Conservation (phyloP, 176 grass and related monocot genomes). For the Eragrostis curvula region DNA sequence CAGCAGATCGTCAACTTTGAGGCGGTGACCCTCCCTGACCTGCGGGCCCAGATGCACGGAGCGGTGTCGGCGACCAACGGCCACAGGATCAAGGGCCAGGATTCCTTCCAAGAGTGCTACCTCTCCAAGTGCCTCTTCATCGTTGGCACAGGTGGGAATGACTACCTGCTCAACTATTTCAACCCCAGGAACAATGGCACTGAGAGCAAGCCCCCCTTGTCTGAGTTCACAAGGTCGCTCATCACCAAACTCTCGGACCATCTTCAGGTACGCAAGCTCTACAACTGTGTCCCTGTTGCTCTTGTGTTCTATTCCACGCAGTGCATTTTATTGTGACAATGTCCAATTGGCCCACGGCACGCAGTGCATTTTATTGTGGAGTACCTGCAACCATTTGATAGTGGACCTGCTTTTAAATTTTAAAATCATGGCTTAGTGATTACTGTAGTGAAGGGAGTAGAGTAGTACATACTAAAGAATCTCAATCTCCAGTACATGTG, state of each 20-base stretch:
- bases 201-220: not conserved
- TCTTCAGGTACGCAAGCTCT: slow-evolving; percentile 43
- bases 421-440: not conserved
- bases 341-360: too few relatives aligned
- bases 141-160: slow-evolving; percentile 65
- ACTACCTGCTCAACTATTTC: slow-evolving; percentile 75
- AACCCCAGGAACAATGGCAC: not conserved
- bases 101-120: slow-evolving; percentile 33
- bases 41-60: slow-evolving; percentile 39
- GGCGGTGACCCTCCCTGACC: slow-evolving; percentile 53
- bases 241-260: slow-evolving; percentile 47
- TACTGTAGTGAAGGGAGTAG: not conserved
- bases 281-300: not conserved
- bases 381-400: not conserved
- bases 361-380: not conserved
- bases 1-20: slow-evolving; percentile 65
- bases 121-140: slow-evolving; percentile 63
- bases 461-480: not conserved
- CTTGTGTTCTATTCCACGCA: not conserved
- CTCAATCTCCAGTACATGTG: not conserved
- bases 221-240: slow-evolving; percentile 52
- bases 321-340: too few relatives aligned
- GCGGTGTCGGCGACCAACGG: not conserved
- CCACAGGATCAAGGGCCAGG: not conserved
- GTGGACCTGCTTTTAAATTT: not conserved